A percentile compares a stretch with the other conserved stretches of the same genome.
phyloP scores from a whole-genome alignment of 805 yeast genomes.

The Candida manassasensis region DNA sequence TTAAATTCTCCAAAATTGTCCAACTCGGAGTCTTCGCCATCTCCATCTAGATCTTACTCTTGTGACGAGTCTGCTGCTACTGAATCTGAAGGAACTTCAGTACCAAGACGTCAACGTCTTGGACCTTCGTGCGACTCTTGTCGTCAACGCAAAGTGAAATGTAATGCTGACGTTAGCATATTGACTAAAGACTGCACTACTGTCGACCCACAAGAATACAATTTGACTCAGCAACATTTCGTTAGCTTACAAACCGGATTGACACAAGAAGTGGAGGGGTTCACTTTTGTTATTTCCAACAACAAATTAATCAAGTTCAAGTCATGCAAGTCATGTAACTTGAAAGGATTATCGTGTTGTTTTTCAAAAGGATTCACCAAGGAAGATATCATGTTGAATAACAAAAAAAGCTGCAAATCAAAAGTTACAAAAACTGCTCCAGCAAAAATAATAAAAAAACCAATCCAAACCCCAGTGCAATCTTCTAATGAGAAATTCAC shows the following conservation, averaged over 20 bases:
- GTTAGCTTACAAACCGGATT: background rate
- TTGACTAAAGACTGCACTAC: constrained; percentile 17
- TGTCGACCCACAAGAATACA: constrained; percentile 4
- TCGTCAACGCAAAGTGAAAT: constrained; percentile 63
- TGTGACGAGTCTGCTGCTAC: background rate
- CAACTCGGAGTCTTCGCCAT: constrained; percentile 1
- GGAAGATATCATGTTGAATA: constrained; percentile 46
- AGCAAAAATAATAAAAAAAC: constrained; percentile 7
- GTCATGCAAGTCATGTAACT: constrained; percentile 53
- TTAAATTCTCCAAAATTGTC: constrained; percentile 7
- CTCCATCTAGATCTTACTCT: constrained; percentile 5
- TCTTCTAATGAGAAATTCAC: constrained; percentile 2
- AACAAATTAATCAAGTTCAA: constrained; percentile 44
- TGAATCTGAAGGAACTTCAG: background rate
- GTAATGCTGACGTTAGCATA: constrained; percentile 59
- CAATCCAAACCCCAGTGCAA: constrained; percentile 3
- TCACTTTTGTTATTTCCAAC: constrained; percentile 16
- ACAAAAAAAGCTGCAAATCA: constrained; percentile 16
- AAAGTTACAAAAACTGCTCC: constrained; percentile 8
- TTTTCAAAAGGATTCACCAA: constrained; percentile 66
- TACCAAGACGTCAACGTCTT: constrained; percentile 53
- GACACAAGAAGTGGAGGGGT: constrained; percentile 4
- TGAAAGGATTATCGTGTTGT: constrained; percentile 42
- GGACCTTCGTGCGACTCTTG: constrained; percentile 78
- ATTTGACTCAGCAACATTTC: background rate